Evolutionary conservation across 1,139 yeast genomes (phyloP), one percentile per base, ranked within the genome.

Genomic region (Scheffersomyces illinoinensis): DNA sequence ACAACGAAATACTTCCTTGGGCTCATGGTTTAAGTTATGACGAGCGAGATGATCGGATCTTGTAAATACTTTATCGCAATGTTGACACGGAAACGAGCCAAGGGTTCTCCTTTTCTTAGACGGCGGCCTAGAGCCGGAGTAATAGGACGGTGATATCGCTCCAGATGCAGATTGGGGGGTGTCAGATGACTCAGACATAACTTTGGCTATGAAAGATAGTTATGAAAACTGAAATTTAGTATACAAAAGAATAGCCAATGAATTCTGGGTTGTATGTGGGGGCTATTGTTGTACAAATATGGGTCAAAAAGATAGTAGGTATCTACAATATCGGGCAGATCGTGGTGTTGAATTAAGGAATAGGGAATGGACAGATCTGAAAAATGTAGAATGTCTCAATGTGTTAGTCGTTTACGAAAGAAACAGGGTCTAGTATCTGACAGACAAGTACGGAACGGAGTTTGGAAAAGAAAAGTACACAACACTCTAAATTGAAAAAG

Each of bases 1-100:
- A 66, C 84, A 80, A 47, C 70, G 70, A 62, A 64, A 72, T 33
- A 72, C 73, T 54, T 72, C 71, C 56, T 72, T 72, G 5, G 81
- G 78, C 53, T 76, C 77, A 61, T 80, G 84, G 62, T 80, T 80
- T 58, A 79, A 71, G 61, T 76, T 72, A 61, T 80, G 84, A 47
- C 84, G 64, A 1, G 81, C 73, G 21, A 80, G 64, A 64, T 80
- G 84, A 63, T 80, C 84, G 0, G 79, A 72, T 26, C 84, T 66
- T 43, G 78, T 70, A 58, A 79, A 80, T n/a, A 76, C 74, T 59
- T 79, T 80, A 54, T 71, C 70, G 62, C 84, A 80, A 54, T 73
- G 67, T 55, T 59, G 58, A 51, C 68, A 65, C 2, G 66, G 68
- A 52, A 64, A 65, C n/a, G 62, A 60, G 8, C 68, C 68, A 49